phyloP scores from a whole-genome alignment of 805 yeast genomes.

The Sugiyamaella americana region DNA sequence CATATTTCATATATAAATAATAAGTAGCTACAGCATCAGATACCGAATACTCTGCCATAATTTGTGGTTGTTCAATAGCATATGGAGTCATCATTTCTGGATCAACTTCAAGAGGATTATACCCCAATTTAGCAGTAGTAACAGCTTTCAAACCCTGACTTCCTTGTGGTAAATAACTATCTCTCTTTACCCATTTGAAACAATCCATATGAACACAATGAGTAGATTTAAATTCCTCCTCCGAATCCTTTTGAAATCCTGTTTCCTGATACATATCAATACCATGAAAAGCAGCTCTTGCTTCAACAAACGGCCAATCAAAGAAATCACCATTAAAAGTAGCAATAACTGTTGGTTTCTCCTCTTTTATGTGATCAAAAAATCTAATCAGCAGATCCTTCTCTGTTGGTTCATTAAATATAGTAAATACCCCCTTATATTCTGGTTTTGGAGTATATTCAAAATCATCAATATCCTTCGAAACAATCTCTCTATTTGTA shows the following conservation, averaged over 20 bases:
- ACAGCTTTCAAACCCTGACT: conserved; percentile 98
- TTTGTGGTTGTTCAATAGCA: conserved; percentile 89
- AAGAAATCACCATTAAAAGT: conserved; percentile 98
- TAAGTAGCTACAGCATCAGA: conserved; percentile 99
- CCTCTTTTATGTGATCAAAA: conserved; percentile 86
- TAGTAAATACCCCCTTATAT: conserved; percentile 81
- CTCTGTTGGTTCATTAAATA: conserved; percentile 87
- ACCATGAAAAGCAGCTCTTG: conserved; percentile 77
- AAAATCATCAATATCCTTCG: conserved; percentile 92
- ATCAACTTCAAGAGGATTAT: conserved; percentile 92
- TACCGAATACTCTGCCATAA: conserved; percentile 91
- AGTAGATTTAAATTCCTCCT: conserved; percentile 87
- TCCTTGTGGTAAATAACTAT: conserved; percentile 95
- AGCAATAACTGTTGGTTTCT: conserved; percentile 91
- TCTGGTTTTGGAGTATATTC: conserved; percentile 98
- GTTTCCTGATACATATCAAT: conserved; percentile 86
- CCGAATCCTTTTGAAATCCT: conserved; percentile 84
- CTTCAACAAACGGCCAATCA: conserved; percentile 98
- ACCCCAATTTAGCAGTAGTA: conserved; percentile 90
- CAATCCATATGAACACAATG: conserved; percentile 98
- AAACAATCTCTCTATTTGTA: conserved; percentile 88
- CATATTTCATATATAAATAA: conserved; percentile 91
- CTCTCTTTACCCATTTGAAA: conserved; percentile 96
- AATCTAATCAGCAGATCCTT: conserved; percentile 65
- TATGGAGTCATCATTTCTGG: conserved; percentile 98